Percentiles rank a stretch among this genome's conserved stretches.
phyloP scores from a whole-genome alignment of 2,329 filamentous ascomycete genomes.

The Neonectria ditissima region DNA sequence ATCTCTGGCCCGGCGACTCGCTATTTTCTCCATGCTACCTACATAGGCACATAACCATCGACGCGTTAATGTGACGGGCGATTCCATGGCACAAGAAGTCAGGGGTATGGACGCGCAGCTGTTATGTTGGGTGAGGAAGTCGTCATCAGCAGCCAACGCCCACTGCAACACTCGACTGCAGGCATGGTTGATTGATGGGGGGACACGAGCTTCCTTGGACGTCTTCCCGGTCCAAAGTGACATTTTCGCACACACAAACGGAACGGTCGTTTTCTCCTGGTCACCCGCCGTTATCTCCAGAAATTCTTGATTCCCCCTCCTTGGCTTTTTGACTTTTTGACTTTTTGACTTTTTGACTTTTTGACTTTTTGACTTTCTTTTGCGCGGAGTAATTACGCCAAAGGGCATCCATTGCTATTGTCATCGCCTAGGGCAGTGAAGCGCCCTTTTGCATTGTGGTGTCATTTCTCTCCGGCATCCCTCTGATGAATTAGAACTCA shows the following conservation, averaged over 20 bases:
- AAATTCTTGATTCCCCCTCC: not conserved
- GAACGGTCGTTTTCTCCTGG: constrained; percentile 2
- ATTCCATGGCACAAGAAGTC: constrained; percentile 2
- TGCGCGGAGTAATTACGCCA: not conserved
- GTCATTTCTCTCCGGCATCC: no score
- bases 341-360: not conserved
- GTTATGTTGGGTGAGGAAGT: constrained; percentile 11
- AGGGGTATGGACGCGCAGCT: constrained; percentile 4
- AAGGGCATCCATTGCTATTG: not conserved
- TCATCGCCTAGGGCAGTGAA: no score
- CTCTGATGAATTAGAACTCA: not conserved
- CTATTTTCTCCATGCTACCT: constrained; percentile 3
- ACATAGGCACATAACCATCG: no score
- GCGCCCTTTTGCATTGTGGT: no score
- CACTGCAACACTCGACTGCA: constrained; percentile 1
- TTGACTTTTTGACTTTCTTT: not conserved
- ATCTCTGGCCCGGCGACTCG: constrained; percentile 5
- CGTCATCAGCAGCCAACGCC: constrained; percentile 21
- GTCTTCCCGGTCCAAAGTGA: constrained; percentile 1
- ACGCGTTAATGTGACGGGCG: not conserved
- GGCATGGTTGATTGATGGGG: constrained; percentile 12
- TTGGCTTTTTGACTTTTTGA: not conserved
- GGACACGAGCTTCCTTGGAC: constrained; percentile 17
- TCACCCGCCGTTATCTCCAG: not conserved
- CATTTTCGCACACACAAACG: not conserved